Evolutionary conservation across 768 basidiomycete genomes (phyloP), one percentile per base, ranked within the genome.

Genomic region (Trametes gibbosa): DNA sequence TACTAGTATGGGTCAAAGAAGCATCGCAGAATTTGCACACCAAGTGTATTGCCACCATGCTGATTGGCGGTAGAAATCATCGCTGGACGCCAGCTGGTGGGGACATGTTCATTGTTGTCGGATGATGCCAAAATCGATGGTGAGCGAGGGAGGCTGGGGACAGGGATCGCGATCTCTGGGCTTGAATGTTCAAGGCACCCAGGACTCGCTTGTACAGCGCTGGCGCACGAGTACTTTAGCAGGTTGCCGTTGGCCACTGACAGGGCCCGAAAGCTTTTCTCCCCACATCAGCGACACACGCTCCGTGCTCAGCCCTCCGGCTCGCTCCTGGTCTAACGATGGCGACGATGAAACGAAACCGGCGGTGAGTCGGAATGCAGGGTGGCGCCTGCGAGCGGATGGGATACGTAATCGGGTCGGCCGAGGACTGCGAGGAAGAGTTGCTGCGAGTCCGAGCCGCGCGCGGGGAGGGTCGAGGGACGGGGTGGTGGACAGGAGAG

Each of bases 401-500:
- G 25, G 17, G 34, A 35, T 56, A 56, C 54, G 54, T 56, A 56
- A 56, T 49, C 46, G 45, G 45, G 24, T 48, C 54, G 54, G 54
- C 54, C 56, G 50, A 50, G 40, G 48, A 42, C 48, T 25, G 27
- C 37, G 29, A 29, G 8, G 23, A 19, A 17, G 37, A 27, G 17
- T 23, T 41, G 46, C 56, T 29, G 49, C 17, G 49, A 23, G 37
- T 32, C 41, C n/a, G n/a, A n/a, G n/a, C n/a, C n/a, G n/a, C n/a
- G n/a, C n/a, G 56, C 32, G 34, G 49, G 42, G 46, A 5, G 7
- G 25, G 43, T 16, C 43, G 53, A 13, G 21, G 43, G 5, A n/a
- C 43, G 14, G 53, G 14, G 32, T 39, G 32, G 43, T 24, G 9
- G 34, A 25, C 13, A 49, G 23, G 3, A 17, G 46, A 24, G 25